Percentiles rank a stretch among this genome's conserved stretches.
phyloP scores from a whole-genome alignment of 371 early-diverging fungal species.

The Mucor circinelloides region DNA sequence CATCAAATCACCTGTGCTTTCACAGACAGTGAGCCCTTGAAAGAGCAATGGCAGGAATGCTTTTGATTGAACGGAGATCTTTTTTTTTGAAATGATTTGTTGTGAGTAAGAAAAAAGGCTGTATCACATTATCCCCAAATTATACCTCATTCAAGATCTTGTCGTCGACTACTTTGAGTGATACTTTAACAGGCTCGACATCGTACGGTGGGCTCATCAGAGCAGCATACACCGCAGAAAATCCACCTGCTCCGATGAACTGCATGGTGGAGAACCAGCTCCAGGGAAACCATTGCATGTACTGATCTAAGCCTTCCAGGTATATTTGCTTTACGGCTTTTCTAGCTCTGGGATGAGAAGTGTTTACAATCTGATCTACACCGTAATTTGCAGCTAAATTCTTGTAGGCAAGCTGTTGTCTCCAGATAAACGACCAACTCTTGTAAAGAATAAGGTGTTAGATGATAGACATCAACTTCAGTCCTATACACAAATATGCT shows the following conservation, averaged over 20 bases:
- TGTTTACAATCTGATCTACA: constrained; percentile 30
- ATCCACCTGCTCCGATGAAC: constrained; percentile 53
- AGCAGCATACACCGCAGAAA: constrained; percentile 51
- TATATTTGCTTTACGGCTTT: constrained; percentile 45
- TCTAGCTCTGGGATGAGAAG: constrained; percentile 35
- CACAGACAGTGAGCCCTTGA: constrained; percentile 48
- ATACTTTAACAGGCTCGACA: constrained; percentile 35
- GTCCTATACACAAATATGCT: constrained; percentile 5
- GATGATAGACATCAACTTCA: no score
- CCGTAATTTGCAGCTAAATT: constrained; percentile 34
- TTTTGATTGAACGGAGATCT: constrained; percentile 54
- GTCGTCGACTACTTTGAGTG: constrained; percentile 50
- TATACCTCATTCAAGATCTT: constrained; percentile 50
- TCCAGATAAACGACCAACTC: constrained; percentile 50
- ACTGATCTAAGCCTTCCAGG: constrained; percentile 35
- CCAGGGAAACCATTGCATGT: constrained; percentile 55
- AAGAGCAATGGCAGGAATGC: constrained; percentile 50
- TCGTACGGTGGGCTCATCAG: constrained; percentile 41
- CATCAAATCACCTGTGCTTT: constrained; percentile 54
- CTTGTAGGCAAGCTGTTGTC: constrained; percentile 46
- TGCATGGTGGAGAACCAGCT: constrained; percentile 54
- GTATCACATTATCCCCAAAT: constrained; percentile 5
- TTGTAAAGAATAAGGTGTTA: neutral
- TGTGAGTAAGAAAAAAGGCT: neutral
- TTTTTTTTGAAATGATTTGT: neutral